Base-by-base conservation (phyloP, 2,329 filamentous ascomycete species). In the Exserohilum turcica region DNA sequence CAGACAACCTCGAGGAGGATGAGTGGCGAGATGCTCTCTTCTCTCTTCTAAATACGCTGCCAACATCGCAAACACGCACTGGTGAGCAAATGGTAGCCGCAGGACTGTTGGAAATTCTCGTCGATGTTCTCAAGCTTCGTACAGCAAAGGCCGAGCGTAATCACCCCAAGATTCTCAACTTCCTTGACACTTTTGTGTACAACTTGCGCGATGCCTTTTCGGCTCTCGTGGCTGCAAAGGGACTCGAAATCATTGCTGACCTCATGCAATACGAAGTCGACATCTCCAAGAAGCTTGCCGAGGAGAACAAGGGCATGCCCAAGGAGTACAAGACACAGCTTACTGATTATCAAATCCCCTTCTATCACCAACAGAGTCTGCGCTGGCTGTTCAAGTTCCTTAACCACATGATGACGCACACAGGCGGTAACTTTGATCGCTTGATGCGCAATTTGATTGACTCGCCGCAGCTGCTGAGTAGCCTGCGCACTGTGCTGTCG, bases 311-410 rank as follows among this genome's bases (percentile, higher is more conserved):
- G 50, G 91, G 91, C 10, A 91, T 94, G 57, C 84, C 85, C 6
- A 75, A 81, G 9, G 80, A 87, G 44, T 91, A 89, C 74, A 87
- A 86, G 65, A 96, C 92, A 8, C 87, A 88, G 50, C 84, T 89
- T 21, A 91, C 95, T 38, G 95, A 99, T 76, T 99, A 97, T 71
- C 84, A 91, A 66, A 92, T 97, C 47, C 91, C 92, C 0, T 97
- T 91, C 72, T 91, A 92, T 71, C 89, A 96, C 63, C 94, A 97
- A 71, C 91, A 96, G 73, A 93, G 91, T 15, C 81, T 99, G 27
- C 92, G 95, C 68, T 95, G 91, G 86, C 80, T 97, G 38, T 88
- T 99, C 74, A 97, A 96, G 74, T 96, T 97, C 70, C 89, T 96
- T 58, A 92, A 96, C 64, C 92, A 97, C 72, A 88, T 97, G 78